Percentiles rank a stretch among this genome's conserved stretches.
Evolutionary conservation across 2,329 filamentous ascomycete species (phyloP).

Genomic region (Colletotrichum echinochloae): DNA sequence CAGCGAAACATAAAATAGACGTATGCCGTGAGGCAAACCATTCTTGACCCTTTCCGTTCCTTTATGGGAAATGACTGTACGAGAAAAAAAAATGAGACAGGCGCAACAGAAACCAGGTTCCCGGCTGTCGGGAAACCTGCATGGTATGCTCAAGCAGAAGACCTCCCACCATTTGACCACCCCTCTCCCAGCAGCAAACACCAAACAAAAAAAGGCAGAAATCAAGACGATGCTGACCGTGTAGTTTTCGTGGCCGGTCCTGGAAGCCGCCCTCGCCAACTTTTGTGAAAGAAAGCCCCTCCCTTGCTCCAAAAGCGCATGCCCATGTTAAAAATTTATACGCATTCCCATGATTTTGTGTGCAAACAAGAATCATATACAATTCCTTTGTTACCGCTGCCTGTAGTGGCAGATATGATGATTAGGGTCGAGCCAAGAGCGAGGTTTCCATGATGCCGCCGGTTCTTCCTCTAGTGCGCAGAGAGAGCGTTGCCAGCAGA

Average conservation of each 20-base stretch:
- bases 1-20: constrained; percentile 45
- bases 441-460: background rate
- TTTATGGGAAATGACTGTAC: constrained; percentile 38
- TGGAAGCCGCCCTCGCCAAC: background rate
- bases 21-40: constrained; percentile 53
- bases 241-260: constrained; percentile 6
- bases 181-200: constrained; percentile 20
- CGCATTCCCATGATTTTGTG: constrained; percentile 17
- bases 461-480: constrained; percentile 13
- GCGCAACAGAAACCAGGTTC: constrained; percentile 20
- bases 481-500: constrained; percentile 40
- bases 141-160: constrained; percentile 30
- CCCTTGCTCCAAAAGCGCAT: constrained; percentile 21
- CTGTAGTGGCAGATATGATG: background rate
- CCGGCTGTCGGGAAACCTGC: constrained; percentile 4
- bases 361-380: constrained; percentile 17
- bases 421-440: constrained; percentile 8
- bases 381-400: constrained; percentile 5
- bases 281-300: constrained; percentile 10
- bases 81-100: constrained; percentile 31
- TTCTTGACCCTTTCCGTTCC: constrained; percentile 47
- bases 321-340: constrained; percentile 12
- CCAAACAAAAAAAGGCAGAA: constrained; percentile 2
- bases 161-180: constrained; percentile 25
- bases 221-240: constrained; percentile 28